Evolutionary conservation across 1,139 yeast species (phyloP).

Genomic region (Pichia sp.): DNA sequence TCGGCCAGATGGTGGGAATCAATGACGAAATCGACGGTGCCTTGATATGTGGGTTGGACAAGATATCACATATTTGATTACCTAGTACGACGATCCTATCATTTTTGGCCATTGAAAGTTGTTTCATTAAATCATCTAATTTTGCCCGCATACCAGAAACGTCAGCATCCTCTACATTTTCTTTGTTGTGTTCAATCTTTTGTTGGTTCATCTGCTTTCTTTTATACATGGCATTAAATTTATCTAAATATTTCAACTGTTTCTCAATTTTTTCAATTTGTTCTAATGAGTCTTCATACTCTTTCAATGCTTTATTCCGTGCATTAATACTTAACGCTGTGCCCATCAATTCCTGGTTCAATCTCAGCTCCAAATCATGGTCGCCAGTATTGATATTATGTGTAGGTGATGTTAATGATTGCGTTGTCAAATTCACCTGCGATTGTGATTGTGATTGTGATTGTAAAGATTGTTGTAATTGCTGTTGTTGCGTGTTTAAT

Average conservation of each 20-base stretch:
- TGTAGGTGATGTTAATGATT: not conserved
- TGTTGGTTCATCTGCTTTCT: not conserved
- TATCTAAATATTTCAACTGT: slow-evolving; percentile 4
- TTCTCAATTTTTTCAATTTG: slow-evolving; percentile 6
- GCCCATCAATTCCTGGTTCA: not conserved
- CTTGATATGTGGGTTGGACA: too few relatives aligned
- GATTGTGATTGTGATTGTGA: not conserved
- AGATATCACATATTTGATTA: too few relatives aligned
- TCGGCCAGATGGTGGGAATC: slow-evolving; percentile 11
- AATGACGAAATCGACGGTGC: slow-evolving; percentile 1
- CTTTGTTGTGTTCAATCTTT: not conserved
- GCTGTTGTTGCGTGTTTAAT: too few relatives aligned
- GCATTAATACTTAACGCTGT: slow-evolving; percentile 1
- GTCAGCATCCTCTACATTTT: not conserved
- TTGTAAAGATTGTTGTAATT: too few relatives aligned
- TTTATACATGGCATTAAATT: not conserved
- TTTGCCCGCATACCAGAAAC: too few relatives aligned
- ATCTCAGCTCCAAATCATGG: not conserved
- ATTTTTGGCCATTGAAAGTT: too few relatives aligned
- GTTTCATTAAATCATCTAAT: too few relatives aligned
- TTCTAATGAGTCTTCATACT: slow-evolving; percentile 10
- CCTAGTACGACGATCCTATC: too few relatives aligned
- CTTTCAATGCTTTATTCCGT: slow-evolving; percentile 8
- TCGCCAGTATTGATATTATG: not conserved
- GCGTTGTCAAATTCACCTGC: not conserved